Evolutionary conservation across 495 filamentous ascomycete species (phyloP), one percentile per base, ranked within the genome.

Genomic region (Penicillium verhagenii): DNA sequence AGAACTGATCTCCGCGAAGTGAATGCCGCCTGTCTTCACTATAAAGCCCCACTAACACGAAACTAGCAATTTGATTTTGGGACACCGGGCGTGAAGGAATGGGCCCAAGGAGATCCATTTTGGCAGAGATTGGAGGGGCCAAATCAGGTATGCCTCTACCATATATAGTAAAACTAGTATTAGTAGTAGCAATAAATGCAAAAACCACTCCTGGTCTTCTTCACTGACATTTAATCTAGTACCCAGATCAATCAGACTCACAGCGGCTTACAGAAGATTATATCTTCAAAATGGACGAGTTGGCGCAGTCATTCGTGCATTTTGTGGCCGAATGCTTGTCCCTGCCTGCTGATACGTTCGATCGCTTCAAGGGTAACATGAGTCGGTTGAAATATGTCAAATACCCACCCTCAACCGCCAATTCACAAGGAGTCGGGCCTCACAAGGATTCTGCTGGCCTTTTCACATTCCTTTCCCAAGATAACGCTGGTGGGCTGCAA

Each of bases 351-450:
- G 74, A 78, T 26, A 89, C 91, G 3, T 96, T 97, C 69, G 77
- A 86, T 65, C 80, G 82, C 53, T 97, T 95, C 77, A 95, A 90
- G 71, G 91, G 95, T 53, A 69, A 75, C 3, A 87, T 96, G 78
- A 90, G 96, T 73, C 93, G 94, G 63, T 75, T 96, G 35, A 97
- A 97, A 67, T 89, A 96, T 52, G 83, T 97, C 58, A 95, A 94
- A 69, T 96, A 96, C 60, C 90, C 91, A 0, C 86, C 87, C 63
- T 72, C 82, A 1, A 52, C 64, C 9, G 86, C 88, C 1, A 84
- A 88, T n/a, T 64, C 74, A 10, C 63, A 84, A 66, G 91, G 91
- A 19, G 91, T 96, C 0, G 91, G 92, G 0, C 92, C 92, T 8
- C 92, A 97, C 69, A 97, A 96, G 70, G 92, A 96, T 68, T 86